Percentiles rank a stretch among this genome's conserved stretches.
phyloP scores from a whole-genome alignment of 352 stramenopile genomes.

The Blastocystis sp. region DNA sequence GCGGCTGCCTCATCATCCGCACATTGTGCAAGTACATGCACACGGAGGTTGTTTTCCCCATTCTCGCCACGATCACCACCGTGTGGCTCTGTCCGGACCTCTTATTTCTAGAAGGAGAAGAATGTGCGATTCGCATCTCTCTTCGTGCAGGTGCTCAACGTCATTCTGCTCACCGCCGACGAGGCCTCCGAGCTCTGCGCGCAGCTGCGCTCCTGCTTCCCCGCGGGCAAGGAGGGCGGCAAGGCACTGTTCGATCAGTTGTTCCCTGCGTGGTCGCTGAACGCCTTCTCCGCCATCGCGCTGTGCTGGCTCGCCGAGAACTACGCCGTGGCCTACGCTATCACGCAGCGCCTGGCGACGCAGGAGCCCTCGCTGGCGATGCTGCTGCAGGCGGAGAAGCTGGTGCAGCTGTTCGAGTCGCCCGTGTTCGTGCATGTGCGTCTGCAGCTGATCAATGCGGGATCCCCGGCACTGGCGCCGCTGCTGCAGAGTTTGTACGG shows the following conservation, averaged over 20 bases:
- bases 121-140: constrained; percentile 91
- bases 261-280: constrained; percentile 88
- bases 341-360: constrained; percentile 93
- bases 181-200: constrained; percentile 75
- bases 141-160: constrained; percentile 97
- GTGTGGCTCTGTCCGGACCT: background rate
- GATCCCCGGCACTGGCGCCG: constrained; percentile 14
- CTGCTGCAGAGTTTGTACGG: constrained; percentile 68
- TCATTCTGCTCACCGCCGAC: constrained; percentile 95
- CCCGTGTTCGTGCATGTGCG: constrained; percentile 97
- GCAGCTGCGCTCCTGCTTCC: constrained; percentile 76
- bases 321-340: constrained; percentile 90
- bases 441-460: constrained; percentile 88
- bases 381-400: constrained; percentile 98
- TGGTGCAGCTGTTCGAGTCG: constrained; percentile 97
- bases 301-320: constrained; percentile 94
- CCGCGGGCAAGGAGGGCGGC: constrained; percentile 72
- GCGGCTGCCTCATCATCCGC: constrained; percentile 93
- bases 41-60: constrained; percentile 93
- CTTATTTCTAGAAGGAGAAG: constrained; percentile 63
- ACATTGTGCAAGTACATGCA: constrained; percentile 95
- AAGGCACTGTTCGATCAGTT: constrained; percentile 50
- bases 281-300: constrained; percentile 84
- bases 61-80: constrained; percentile 79
- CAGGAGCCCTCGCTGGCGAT: constrained; percentile 94